Evolutionary conservation across 73 alveolate species (phyloP).

Genomic region (Tetrahymena borealis): DNA sequence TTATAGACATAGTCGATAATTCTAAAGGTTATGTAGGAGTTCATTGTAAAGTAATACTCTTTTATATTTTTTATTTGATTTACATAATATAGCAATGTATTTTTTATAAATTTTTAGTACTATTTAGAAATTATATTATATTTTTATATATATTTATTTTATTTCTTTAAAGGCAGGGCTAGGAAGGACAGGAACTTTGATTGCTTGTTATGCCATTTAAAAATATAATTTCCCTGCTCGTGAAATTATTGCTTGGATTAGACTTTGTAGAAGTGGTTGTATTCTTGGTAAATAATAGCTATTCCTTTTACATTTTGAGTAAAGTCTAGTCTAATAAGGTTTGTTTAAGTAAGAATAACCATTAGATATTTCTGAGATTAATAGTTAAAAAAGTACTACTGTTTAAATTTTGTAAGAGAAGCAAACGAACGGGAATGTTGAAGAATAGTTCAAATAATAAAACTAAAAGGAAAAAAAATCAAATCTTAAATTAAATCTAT

Average conservation of each 20-base stretch:
- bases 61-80: background rate
- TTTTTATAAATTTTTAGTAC: no score
- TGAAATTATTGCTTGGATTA: background rate
- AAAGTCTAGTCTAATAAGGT: background rate
- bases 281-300: background rate
- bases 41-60: background rate
- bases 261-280: background rate
- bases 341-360: background rate
- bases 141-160: no score
- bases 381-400: background rate
- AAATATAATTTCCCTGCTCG: constrained; percentile 38
- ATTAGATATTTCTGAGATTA: background rate
- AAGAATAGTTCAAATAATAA: background rate
- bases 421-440: background rate
- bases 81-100: no score
- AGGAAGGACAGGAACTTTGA: constrained; percentile 95
- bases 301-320: background rate
- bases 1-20: background rate
- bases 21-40: background rate
- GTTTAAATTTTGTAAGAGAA: background rate
- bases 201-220: constrained; percentile 79
- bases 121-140: no score
- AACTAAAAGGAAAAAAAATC: background rate
- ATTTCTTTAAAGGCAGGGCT: constrained; percentile 97
- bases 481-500: background rate